Percentiles rank a stretch among this genome's conserved stretches.
phyloP scores from a whole-genome alignment of 1,139 yeast species.

The Meyerozyma athensensis region DNA sequence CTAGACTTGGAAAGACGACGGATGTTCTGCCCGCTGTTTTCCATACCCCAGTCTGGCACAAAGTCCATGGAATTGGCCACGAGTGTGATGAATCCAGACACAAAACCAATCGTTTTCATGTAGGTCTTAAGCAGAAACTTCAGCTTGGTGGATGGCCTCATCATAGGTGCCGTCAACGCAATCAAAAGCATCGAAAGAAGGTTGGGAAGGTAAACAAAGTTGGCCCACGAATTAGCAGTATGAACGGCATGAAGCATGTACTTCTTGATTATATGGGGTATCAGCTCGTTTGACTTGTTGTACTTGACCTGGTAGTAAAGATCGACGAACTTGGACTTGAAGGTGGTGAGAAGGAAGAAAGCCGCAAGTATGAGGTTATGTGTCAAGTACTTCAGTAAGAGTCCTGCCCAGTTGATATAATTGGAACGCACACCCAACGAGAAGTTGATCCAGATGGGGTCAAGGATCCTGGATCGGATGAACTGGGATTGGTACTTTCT shows the following conservation, averaged over 20 bases:
- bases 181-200: conserved; percentile 32
- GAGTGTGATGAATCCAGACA: conserved; percentile 29
- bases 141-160: conserved; percentile 14
- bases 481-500: conserved; percentile 33
- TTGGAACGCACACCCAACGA: conserved; percentile 25
- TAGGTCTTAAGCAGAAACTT: conserved; percentile 32
- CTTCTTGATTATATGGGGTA: conserved; percentile 12
- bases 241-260: conserved; percentile 21
- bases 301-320: conserved; percentile 26
- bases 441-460: conserved; percentile 43
- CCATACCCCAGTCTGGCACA: conserved; percentile 21
- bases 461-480: conserved; percentile 29
- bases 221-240: conserved; percentile 29
- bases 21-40: conserved; percentile 16
- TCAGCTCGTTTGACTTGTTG: conserved; percentile 12
- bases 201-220: conserved; percentile 36
- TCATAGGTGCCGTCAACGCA: conserved; percentile 31
- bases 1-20: conserved; percentile 25
- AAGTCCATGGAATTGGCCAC: conserved; percentile 22
- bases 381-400: conserved; percentile 22
- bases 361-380: conserved; percentile 24
- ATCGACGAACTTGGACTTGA: conserved; percentile 24
- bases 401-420: conserved; percentile 27
- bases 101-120: conserved; percentile 32
- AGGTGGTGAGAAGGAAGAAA: conserved; percentile 17